Base-by-base conservation (phyloP, 2,329 filamentous ascomycete species). In the Cercospora sp. region DNA sequence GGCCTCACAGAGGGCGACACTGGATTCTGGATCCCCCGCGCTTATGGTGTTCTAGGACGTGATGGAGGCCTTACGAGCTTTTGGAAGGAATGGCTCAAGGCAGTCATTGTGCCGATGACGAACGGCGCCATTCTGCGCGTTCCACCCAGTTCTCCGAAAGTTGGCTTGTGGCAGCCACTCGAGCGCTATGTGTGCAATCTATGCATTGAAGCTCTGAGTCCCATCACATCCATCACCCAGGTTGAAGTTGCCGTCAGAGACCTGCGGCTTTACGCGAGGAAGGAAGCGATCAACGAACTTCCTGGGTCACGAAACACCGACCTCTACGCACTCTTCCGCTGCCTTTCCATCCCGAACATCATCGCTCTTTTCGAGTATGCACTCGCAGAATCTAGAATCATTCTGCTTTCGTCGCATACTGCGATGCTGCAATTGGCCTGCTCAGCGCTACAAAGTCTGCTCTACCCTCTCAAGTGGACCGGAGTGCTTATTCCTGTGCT, bases 61-160 rank as follows among this genome's bases (percentile, higher is more conserved):
- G 95, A 99, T 78, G 85, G 86, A 12, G 90, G 89, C 68, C 87
- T 96, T 81, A 93, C 94, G 71, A 88, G 89, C 33, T 98, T 99
- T 81, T 99, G 94, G 94, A 98, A 98, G 80, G 95, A 99, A 79
- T 99, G 95, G 95, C 86, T 99, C 59, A 91, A 93, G 79, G 94
- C 94, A 6, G 87, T 98, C 9, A 85, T 95, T n/a, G 92, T 97
- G 23, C 95, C 95, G 30, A 99, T 98, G 95, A 93, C 90, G 1
- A 93, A 97, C 77, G 93, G 94, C 20, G 89, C 86, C 13, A 85
- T 99, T 31, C 82, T 95, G 73, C 87, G 94, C 66, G 89, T 99
- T 7, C 93, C 95, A 6, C 85, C 92, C 9, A 97, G 91, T 79
- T 98, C 94, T 5, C 94, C 95, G 12, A 92, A 89, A 75, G 89